These are phyloP conservation scores for Penicillium sp. DNA, from an alignment of 2,329 filamentous ascomycete genomes.

Conservation along the genomic window DNA sequence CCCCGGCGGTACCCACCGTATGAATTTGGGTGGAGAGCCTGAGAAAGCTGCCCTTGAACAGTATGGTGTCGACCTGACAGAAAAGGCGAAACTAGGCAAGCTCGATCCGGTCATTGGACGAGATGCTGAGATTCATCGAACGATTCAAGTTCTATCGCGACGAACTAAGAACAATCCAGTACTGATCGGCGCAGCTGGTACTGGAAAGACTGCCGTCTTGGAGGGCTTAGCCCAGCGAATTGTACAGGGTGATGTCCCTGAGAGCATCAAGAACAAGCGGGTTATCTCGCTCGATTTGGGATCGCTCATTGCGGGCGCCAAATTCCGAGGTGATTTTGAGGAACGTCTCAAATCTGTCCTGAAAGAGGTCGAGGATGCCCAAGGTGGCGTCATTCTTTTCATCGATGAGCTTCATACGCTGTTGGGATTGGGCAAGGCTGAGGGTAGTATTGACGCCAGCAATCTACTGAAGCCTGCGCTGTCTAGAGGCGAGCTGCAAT, in stretches of 20 bases:
- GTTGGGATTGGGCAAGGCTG: conserved; percentile 85
- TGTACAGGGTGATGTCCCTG: conserved; percentile 84
- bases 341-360: conserved; percentile 86
- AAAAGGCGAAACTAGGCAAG: conserved; percentile 76
- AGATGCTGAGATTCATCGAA: conserved; percentile 84
- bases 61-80: conserved; percentile 86
- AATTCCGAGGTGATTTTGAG: conserved; percentile 93
- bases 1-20: conserved; percentile 85
- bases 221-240: conserved; percentile 88
- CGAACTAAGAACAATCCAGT: conserved; percentile 96
- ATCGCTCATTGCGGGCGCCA: conserved; percentile 88
- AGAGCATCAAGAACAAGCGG: conserved; percentile 89
- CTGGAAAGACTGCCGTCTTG: conserved; percentile 87
- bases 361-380: conserved; percentile 81
- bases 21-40: conserved; percentile 71
- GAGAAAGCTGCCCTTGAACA: conserved; percentile 86
- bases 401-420: conserved; percentile 91
- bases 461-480: conserved; percentile 90
- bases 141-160: conserved; percentile 86
- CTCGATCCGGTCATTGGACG: conserved; percentile 93
- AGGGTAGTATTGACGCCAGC: conserved; percentile 93
- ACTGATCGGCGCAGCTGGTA: conserved; percentile 84
- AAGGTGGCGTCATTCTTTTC: conserved; percentile 88
- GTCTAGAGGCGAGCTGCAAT: conserved; percentile 88
- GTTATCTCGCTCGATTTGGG: conserved; percentile 85